Evolutionary conservation across 1,284 basidiomycete genomes (phyloP), one percentile per base, ranked within the genome.

Genomic region (Lignosus rhinocerotis): DNA sequence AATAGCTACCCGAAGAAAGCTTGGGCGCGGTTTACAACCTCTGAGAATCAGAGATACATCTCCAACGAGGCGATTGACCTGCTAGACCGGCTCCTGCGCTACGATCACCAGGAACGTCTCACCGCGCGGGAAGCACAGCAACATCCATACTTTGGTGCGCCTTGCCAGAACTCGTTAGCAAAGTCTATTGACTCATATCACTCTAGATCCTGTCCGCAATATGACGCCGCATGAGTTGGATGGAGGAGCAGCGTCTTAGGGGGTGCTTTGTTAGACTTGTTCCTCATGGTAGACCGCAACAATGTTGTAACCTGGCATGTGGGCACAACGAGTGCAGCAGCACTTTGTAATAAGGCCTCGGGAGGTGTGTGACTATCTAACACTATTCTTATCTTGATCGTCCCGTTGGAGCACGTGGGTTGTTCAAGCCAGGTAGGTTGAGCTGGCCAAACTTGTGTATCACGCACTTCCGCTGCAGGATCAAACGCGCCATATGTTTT

Each of bases 1-100:
- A 25, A 25, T 25, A 92, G 93, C 74, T 96, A 96, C 78, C 90
- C 90, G 59, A 86, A 92, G 72, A 98, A 96, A 75, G 90, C 94
- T 4, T 99, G 96, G 95, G 87, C 91, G 49, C 83, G 89, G 60
- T 96, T 97, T 75, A 90, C 96, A 68, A 96, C 93, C 7, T 90
- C 89, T 47, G 96, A 99, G 72, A 98, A 98, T 74, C 94, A 97
- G 75, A 87, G 95, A 55, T 98, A 93, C 76, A 94, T 98, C 66
- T 94, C 94, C n/a, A 97, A 94, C 72, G 94, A 96, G 71, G 95
- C 94, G n/a, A 91, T 96, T 69, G 95, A 98, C 78, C 91, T 98
- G 70, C 77, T 99, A 62, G 96, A 99, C 78, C 96, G 96, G 77
- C 81, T 99, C 47, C 83, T 99, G 69, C 87, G 93, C 49, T 99